These are phyloP conservation scores for Tulasnella sp. DNA, from an alignment of 768 basidiomycete genomes.

Conservation along the genomic window DNA sequence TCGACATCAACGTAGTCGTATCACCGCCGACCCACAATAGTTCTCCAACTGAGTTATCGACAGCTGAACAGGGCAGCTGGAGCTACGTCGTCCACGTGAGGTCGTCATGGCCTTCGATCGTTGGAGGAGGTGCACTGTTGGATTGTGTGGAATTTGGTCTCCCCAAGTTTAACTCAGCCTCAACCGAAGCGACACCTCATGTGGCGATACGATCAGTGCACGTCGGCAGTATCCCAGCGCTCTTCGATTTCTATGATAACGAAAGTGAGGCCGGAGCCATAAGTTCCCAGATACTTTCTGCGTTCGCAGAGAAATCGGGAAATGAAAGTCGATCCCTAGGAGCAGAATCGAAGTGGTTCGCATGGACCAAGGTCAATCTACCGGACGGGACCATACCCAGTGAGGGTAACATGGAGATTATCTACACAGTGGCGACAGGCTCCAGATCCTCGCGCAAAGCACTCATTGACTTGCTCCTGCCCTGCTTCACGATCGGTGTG, in stretches of 20 bases:
- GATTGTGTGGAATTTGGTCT: neutral
- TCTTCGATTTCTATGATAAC: neutral
- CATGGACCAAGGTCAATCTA: neutral
- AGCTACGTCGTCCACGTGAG: slow-evolving; percentile 11
- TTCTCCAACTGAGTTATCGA: neutral
- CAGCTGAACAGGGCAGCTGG: neutral
- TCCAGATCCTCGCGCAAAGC: neutral
- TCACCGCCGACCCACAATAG: neutral
- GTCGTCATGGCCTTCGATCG: slow-evolving; percentile 12
- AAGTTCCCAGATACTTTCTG: neutral
- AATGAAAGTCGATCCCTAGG: neutral
- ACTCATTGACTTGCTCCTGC: slow-evolving; percentile 6
- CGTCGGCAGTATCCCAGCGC: neutral
- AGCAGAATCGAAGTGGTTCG: neutral
- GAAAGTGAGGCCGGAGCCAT: neutral
- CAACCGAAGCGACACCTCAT: slow-evolving; percentile 4
- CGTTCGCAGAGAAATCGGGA: neutral
- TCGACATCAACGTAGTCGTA: slow-evolving; percentile 7
- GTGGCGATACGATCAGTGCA: neutral
- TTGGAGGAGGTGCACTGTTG: neutral
- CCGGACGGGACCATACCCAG: neutral
- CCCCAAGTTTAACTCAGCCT: slow-evolving; percentile 9
- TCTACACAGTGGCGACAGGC: neutral
- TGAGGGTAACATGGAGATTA: slow-evolving; percentile 8
- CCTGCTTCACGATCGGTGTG: slow-evolving; percentile 8